Evolutionary conservation across 169 alveolate species (phyloP).

Genomic region (Plasmodium vivax): DNA sequence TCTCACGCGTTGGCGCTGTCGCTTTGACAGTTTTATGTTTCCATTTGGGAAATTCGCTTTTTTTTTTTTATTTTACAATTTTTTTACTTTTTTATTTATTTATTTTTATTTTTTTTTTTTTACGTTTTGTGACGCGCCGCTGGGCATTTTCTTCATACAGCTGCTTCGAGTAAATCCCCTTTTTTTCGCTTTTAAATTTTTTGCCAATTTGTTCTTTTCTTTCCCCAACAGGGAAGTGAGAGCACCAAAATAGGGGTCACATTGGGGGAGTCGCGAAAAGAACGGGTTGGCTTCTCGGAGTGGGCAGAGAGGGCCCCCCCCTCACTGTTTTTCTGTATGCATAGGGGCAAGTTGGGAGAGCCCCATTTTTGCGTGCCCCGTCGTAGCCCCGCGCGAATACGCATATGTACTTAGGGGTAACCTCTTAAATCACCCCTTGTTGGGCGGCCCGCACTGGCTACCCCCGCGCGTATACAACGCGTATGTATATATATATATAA

Average conservation of each 20-base stretch:
- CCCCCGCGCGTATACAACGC: background rate
- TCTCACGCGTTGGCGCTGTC: background rate
- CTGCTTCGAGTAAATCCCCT: background rate
- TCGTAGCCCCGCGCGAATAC: background rate
- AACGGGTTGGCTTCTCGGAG: background rate
- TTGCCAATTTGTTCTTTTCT: background rate
- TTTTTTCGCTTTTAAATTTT: background rate
- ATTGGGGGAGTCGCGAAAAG: background rate
- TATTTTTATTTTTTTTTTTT: too few relatives aligned
- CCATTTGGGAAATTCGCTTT: background rate
- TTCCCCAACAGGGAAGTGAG: background rate
- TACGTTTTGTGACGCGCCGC: background rate
- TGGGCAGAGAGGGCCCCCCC: background rate
- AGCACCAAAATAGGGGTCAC: background rate
- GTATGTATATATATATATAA: background rate
- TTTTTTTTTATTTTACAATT: too few relatives aligned
- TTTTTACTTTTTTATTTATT: too few relatives aligned
- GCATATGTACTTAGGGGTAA: background rate
- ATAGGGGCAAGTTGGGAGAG: background rate
- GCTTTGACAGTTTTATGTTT: background rate
- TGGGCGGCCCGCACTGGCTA: background rate
- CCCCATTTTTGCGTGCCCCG: background rate
- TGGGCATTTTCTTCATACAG: background rate
- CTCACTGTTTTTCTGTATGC: background rate
- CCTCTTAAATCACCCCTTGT: slow-evolving; percentile 29